Evolutionary conservation across 345 rosid species (phyloP).

Genomic region (Orychophragmus violaceus): DNA sequence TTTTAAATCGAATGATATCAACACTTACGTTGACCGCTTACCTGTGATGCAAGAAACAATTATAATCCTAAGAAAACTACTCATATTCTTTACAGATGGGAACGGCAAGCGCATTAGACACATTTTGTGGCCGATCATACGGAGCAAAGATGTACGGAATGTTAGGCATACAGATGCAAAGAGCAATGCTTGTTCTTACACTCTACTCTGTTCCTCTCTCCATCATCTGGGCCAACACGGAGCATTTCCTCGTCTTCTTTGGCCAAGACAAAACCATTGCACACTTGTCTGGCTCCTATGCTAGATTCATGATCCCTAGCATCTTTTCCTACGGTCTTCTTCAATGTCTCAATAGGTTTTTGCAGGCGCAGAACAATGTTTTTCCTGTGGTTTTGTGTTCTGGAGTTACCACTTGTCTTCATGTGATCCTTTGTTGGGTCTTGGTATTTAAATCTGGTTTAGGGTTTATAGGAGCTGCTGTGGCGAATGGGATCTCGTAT

Average conservation of each 20-base stretch:
- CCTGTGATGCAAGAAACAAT: conserved; percentile 5
- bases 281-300: conserved; percentile 27
- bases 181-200: conserved; percentile 56
- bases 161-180: conserved; percentile 58
- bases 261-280: conserved; percentile 35
- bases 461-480: conserved; percentile 30
- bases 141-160: conserved; percentile 64
- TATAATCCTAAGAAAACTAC: neutral
- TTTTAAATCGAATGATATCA: neutral
- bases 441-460: conserved; percentile 23
- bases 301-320: conserved; percentile 56
- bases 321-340: conserved; percentile 50
- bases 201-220: conserved; percentile 46
- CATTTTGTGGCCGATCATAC: conserved; percentile 61
- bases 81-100: conserved; percentile 37
- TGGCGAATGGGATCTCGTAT: conserved; percentile 21
- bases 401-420: conserved; percentile 17
- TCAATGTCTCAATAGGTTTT: conserved; percentile 56
- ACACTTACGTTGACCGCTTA: neutral
- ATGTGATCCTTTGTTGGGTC: conserved; percentile 18
- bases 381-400: conserved; percentile 35
- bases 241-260: conserved; percentile 34
- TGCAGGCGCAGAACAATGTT: conserved; percentile 55
- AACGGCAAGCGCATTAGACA: conserved; percentile 65
- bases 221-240: conserved; percentile 47